A percentile compares a stretch with the other conserved stretches of the same genome.
These are phyloP conservation scores for Pythium guiyangense DNA, from an alignment of 352 stramenopile genomes.

Conservation along the genomic window DNA sequence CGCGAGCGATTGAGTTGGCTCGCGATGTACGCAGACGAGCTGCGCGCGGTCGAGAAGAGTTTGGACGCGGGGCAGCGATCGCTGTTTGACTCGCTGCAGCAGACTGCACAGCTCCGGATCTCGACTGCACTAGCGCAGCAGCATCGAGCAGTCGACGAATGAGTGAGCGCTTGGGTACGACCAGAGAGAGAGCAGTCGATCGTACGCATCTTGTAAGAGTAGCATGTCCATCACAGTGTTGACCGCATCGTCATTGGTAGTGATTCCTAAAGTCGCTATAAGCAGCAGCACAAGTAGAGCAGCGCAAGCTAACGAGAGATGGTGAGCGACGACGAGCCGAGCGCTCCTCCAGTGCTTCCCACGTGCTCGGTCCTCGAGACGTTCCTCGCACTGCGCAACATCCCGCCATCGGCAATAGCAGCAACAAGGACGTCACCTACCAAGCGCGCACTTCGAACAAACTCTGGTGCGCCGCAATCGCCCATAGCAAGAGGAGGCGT, in stretches of 20 bases:
- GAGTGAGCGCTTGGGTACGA: background rate
- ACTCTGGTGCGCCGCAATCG: background rate
- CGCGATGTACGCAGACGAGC: conserved; percentile 42
- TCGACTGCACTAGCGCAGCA: conserved; percentile 22
- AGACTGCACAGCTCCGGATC: conserved; percentile 46
- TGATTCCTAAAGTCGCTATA: background rate
- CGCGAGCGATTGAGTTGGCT: conserved; percentile 31
- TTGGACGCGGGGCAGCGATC: conserved; percentile 22
- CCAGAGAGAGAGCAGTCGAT: too few species aligned
- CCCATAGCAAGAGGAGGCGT: background rate
- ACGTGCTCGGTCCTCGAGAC: conserved; percentile 1
- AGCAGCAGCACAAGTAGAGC: too few species aligned
- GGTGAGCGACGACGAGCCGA: background rate
- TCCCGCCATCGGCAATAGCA: background rate
- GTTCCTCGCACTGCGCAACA: conserved; percentile 9
- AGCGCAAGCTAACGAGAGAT: too few species aligned
- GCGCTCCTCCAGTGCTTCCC: background rate
- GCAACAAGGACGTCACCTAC: background rate
- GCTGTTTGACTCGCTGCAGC: conserved; percentile 56
- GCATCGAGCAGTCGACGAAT: background rate
- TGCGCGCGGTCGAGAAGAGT: conserved; percentile 23
- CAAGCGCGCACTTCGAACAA: conserved; percentile 1
- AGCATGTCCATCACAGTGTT: background rate
- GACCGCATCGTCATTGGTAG: background rate
- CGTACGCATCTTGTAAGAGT: background rate